Evolutionary conservation across 257 asterid species (phyloP).

Genomic region (Scutellaria barbata): DNA sequence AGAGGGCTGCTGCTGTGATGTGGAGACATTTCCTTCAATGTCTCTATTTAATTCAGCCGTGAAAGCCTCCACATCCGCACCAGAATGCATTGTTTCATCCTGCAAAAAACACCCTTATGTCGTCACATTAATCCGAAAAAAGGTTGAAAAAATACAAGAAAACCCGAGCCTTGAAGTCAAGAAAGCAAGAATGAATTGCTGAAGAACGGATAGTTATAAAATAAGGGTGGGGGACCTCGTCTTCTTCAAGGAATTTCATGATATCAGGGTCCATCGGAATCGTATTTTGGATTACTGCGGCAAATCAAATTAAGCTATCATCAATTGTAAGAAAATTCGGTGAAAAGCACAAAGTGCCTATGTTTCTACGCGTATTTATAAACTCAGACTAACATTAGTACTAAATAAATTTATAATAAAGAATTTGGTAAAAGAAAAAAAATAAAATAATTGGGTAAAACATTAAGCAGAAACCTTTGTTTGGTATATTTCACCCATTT

Average conservation of each 20-base stretch:
- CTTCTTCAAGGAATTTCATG: conserved; percentile 90
- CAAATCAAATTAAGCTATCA: neutral
- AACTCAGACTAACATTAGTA: too few relatives aligned
- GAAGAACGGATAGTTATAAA: neutral
- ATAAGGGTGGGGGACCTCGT: conserved; percentile 56
- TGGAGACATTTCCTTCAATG: conserved; percentile 72
- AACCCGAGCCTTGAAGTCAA: neutral
- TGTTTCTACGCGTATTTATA: too few relatives aligned
- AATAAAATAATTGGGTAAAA: too few relatives aligned
- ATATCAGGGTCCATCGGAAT: conserved; percentile 73
- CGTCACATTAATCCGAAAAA: neutral
- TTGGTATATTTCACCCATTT: too few relatives aligned
- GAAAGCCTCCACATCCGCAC: conserved; percentile 96
- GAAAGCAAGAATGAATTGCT: neutral
- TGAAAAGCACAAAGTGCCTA: too few relatives aligned
- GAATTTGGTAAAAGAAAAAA: too few relatives aligned
- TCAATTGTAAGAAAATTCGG: too few relatives aligned
- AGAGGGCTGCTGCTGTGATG: conserved; percentile 58
- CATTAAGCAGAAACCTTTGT: too few relatives aligned
- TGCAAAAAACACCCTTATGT: conserved; percentile 27
- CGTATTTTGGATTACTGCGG: neutral
- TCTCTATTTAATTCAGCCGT: conserved; percentile 91
- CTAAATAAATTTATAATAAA: too few relatives aligned
- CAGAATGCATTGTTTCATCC: conserved; percentile 98
- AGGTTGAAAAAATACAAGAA: neutral